Evolutionary conservation across 148 eudicot species (phyloP).

Genomic region (Rhododendron ferrugineum): DNA sequence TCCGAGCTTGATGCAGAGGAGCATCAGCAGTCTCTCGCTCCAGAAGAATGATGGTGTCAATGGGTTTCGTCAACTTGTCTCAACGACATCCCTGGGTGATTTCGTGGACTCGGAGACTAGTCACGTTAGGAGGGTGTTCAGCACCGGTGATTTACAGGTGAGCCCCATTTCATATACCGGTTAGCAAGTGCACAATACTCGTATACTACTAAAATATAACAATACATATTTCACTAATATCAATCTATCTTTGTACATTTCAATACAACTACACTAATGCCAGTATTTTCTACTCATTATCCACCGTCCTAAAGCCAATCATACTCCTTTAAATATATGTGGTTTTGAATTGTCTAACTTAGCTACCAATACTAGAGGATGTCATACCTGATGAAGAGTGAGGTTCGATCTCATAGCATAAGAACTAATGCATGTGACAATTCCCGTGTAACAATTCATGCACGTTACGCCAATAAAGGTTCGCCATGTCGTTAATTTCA

Average conservation of each 20-base stretch:
- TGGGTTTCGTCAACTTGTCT: constrained; percentile 19
- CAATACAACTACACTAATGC: background rate
- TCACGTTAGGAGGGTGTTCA: constrained; percentile 39
- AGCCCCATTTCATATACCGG: background rate
- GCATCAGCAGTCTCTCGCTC: constrained; percentile 56
- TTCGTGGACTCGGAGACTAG: constrained; percentile 26
- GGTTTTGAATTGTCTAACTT: background rate
- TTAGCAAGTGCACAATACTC: background rate
- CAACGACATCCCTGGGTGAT: constrained; percentile 19
- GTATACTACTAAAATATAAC: background rate
- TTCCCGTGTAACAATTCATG: background rate
- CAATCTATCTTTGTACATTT: background rate
- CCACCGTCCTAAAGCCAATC: background rate
- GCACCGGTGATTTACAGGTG: constrained; percentile 59
- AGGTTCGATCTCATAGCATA: background rate
- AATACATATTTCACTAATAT: background rate
- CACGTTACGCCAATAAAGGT: background rate
- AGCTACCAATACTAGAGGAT: background rate
- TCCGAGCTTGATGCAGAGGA: constrained; percentile 24
- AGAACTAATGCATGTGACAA: background rate
- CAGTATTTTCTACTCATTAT: background rate
- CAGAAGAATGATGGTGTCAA: constrained; percentile 21
- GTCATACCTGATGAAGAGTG: background rate
- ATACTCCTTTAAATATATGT: background rate
- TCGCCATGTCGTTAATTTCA: background rate